Base-by-base conservation (phyloP, 2,329 filamentous ascomycete species). In the Aspergillus amoenus region DNA sequence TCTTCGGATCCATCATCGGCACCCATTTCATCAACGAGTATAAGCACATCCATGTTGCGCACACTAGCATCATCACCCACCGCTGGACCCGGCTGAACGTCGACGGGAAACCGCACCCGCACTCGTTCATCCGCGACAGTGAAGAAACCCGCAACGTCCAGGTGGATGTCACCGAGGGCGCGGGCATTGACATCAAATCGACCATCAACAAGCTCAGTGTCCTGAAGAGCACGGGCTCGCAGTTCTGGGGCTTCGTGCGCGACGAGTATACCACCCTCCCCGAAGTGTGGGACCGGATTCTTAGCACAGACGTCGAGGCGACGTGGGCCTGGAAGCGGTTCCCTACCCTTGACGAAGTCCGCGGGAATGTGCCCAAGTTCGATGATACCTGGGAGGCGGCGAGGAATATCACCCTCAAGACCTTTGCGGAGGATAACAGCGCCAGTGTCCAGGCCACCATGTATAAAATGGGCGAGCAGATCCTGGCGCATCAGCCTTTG, bases 381-480 rank as follows among this genome's bases (percentile, higher is more conserved):
- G 88, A 97, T 73, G 77, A 81, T 61, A 90, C 93, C 18, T 97
- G 88, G 83, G 81, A 87, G 63, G 82, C 83, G 53, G 91, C 91
- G n/a, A 83, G 91, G 60, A 80, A 82, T 52, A 94, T 95, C 73
- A 97, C 93, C n/a, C 82, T 97, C 74, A 89, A 90, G 78, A 90
- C 87, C 0, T 99, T 99, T 70, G 93, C 94, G 42, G 85, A 88
- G 70, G 93, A 99, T 70, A 82, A 92, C 71, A 96, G 91, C 68
- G 90, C 94, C 46, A 96, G 91, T 68, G 94, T 99, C 22, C 94
- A 99, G 79, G 88, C 88, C 68, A 97, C 93, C 60, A 97, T 99
- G 94, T 99, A 97, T 81, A 95, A 97, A 81, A 99, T 99, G 93
- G 87, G 85, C 67, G 89, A 93, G 74, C 81, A 88, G 74, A 96